phyloP scores from a whole-genome alignment of 306 rosid species.

The Cucumis hystrix region DNA sequence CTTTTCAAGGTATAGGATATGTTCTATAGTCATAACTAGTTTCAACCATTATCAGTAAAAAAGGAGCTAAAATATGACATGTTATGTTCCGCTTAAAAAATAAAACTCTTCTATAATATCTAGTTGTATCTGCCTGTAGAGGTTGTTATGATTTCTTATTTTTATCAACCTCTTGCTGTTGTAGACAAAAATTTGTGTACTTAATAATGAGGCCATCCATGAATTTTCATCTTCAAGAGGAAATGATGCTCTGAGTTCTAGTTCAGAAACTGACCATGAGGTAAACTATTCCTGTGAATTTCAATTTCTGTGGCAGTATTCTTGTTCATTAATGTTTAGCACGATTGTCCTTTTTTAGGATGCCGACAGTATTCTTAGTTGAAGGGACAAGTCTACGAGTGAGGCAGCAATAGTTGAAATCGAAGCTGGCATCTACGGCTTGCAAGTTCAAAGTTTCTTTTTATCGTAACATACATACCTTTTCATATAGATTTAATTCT shows the following conservation, averaged over 20 bases:
- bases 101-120: neutral
- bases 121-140: too few species aligned
- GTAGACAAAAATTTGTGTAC: too few species aligned
- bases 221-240: constrained; percentile 23
- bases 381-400: constrained; percentile 23
- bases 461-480: constrained; percentile 6
- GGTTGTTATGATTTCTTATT: too few species aligned
- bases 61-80: neutral
- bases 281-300: constrained; percentile 24
- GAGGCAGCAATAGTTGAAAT: constrained; percentile 45
- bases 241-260: constrained; percentile 16
- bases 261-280: constrained; percentile 30
- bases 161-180: too few species aligned
- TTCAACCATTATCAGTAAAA: neutral
- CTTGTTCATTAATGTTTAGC: neutral
- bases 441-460: constrained; percentile 49
- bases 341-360: constrained; percentile 27
- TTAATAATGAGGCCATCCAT: constrained; percentile 27
- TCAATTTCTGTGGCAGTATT: constrained; percentile 7
- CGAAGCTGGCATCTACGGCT: constrained; percentile 61
- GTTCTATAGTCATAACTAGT: neutral
- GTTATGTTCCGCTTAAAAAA: neutral
- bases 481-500: neutral
- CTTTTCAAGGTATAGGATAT: neutral
- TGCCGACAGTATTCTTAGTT: constrained; percentile 18